A percentile compares a stretch with the other conserved stretches of the same genome.
Evolutionary conservation across 2,329 filamentous ascomycete species (phyloP).

Genomic region (Fusarium mexicanum): DNA sequence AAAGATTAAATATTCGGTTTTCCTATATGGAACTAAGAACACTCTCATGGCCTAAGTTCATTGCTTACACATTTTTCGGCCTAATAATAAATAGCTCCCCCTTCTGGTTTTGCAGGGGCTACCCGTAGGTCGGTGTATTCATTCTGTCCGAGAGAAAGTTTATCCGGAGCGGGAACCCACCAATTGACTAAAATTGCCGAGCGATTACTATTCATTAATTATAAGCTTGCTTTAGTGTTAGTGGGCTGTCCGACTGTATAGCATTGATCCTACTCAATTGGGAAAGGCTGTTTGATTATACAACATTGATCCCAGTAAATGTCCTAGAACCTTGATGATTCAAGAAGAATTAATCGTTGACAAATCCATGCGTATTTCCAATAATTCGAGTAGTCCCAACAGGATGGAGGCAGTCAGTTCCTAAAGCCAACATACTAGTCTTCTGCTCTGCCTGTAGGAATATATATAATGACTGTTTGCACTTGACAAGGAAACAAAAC

Average conservation of each 20-base stretch:
- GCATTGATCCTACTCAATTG: not conserved
- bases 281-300: too few relatives aligned
- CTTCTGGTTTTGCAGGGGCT: too few relatives aligned
- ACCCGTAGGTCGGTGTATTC: too few relatives aligned
- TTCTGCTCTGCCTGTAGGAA: accelerated
- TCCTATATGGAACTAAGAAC: too few relatives aligned
- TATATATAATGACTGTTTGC: not conserved
- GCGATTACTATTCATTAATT: not conserved
- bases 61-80: too few relatives aligned
- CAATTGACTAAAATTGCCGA: not conserved
- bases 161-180: not conserved
- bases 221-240: not conserved
- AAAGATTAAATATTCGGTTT: too few relatives aligned
- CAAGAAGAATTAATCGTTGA: not conserved
- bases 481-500: not conserved
- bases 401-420: not conserved
- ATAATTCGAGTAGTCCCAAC: accelerated
- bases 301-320: not conserved
- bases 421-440: accelerated
- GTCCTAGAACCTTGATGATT: accelerated
- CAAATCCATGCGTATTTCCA: accelerated
- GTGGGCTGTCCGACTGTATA: not conserved
- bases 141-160: not conserved
- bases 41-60: too few relatives aligned
- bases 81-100: too few relatives aligned